These are phyloP conservation scores for Lactifluus hygrophoroides DNA, from an alignment of 768 basidiomycete genomes.

Conservation along the genomic window DNA sequence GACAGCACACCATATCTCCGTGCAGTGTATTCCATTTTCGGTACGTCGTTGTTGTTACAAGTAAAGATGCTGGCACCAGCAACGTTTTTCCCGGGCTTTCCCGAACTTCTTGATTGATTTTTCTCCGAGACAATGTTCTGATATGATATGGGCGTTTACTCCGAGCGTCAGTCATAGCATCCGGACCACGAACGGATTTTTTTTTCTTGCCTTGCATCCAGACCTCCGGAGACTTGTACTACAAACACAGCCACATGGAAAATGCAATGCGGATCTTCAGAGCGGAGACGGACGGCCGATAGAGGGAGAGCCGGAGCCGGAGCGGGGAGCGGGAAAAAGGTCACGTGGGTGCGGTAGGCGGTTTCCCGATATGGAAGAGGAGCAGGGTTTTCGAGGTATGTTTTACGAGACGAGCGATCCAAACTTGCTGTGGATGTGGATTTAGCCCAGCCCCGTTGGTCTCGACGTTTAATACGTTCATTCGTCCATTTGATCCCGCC, in stretches of 20 bases:
- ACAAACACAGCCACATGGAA: background rate
- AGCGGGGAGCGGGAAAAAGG: background rate
- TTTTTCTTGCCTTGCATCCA: background rate
- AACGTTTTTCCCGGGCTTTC: background rate
- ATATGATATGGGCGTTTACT: background rate
- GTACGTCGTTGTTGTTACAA: background rate
- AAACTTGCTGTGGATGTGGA: background rate
- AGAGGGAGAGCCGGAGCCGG: too few species aligned
- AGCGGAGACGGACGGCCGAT: background rate
- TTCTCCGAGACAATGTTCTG: background rate
- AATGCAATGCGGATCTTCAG: background rate
- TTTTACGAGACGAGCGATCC: background rate
- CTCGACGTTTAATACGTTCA: background rate
- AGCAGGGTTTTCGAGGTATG: background rate
- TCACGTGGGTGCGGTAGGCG: background rate
- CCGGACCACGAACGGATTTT: background rate
- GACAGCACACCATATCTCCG: background rate
- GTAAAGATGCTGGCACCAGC: background rate
- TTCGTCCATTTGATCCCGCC: background rate
- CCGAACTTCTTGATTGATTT: background rate
- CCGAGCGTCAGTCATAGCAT: background rate
- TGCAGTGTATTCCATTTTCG: background rate
- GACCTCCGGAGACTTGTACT: background rate
- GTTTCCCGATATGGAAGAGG: slow-evolving; percentile 5
- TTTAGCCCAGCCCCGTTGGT: background rate